phyloP scores from a whole-genome alignment of 2,329 filamentous ascomycete genomes.

The Xylariaceae sp. region DNA sequence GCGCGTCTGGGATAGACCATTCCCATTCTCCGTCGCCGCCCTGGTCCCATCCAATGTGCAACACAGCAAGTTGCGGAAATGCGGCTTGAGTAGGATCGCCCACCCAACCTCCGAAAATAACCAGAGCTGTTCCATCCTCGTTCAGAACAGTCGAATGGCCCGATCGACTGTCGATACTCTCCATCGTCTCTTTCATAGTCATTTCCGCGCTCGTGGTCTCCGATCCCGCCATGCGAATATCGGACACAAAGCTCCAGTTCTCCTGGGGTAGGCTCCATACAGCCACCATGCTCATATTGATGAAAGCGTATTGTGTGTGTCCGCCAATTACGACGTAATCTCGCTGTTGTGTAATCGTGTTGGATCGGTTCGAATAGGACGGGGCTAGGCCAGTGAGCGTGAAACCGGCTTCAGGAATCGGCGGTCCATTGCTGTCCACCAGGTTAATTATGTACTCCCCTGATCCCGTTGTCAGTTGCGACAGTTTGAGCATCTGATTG shows the following conservation, averaged over 20 bases:
- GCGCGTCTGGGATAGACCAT: constrained; percentile 58
- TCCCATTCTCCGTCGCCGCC: constrained; percentile 65
- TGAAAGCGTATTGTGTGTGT: constrained; percentile 75
- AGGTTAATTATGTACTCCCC: constrained; percentile 35
- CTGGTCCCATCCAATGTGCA: constrained; percentile 71
- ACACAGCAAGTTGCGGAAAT: constrained; percentile 70
- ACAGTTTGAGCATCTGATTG: constrained; percentile 68
- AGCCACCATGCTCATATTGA: constrained; percentile 90
- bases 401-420: constrained; percentile 81
- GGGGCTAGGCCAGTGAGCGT: constrained; percentile 69
- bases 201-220: constrained; percentile 49
- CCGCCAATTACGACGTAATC: constrained; percentile 80
- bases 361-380: constrained; percentile 63
- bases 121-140: constrained; percentile 68
- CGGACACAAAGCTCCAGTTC: constrained; percentile 72
- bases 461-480: constrained; percentile 38
- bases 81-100: constrained; percentile 72
- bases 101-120: constrained; percentile 89
- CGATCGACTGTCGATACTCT: constrained; percentile 68
- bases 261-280: constrained; percentile 83
- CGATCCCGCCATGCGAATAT: constrained; percentile 45
- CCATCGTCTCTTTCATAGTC: constrained; percentile 40
- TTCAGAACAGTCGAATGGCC: constrained; percentile 82
- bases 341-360: constrained; percentile 63
- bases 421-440: constrained; percentile 50